Evolutionary conservation across 2,329 filamentous ascomycete species (phyloP).

Genomic region (Fusarium praegraminearum): DNA sequence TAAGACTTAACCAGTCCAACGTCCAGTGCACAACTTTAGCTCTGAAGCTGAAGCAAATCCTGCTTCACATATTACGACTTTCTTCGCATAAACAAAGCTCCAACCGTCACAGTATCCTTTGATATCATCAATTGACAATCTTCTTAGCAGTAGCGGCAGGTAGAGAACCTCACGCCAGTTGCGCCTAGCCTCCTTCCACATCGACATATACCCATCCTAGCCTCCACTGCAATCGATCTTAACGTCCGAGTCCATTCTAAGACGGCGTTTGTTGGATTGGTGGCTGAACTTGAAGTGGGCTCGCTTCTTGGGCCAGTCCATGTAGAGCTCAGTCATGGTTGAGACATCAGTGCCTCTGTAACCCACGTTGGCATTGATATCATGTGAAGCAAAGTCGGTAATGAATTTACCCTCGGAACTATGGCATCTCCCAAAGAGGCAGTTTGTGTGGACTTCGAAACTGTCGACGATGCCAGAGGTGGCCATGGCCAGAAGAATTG

Average conservation of each 20-base stretch:
- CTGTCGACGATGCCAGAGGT: neutral
- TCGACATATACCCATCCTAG: neutral
- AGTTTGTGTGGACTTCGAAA: neutral
- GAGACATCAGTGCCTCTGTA: neutral
- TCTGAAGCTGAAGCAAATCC: neutral
- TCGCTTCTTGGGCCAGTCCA: neutral
- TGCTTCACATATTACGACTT: neutral
- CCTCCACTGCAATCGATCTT: neutral
- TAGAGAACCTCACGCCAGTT: neutral
- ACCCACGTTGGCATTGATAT: neutral
- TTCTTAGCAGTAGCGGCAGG: neutral
- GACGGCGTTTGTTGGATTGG: neutral
- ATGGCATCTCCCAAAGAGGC: rapidly evolving
- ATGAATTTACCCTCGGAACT: neutral
- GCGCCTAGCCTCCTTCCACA: neutral
- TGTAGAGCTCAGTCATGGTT: conserved; percentile 1
- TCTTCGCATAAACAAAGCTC: neutral
- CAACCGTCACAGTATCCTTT: rapidly evolving
- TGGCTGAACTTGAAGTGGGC: neutral
- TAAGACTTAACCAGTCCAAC: too few species aligned
- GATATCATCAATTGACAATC: rapidly evolving
- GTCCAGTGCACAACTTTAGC: rapidly evolving
- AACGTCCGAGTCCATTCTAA: neutral
- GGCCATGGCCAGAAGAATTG: neutral
- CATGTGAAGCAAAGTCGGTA: neutral